Evolutionary conservation across 345 rosid genomes (phyloP).

Genomic region (Nasturtium officinale): DNA sequence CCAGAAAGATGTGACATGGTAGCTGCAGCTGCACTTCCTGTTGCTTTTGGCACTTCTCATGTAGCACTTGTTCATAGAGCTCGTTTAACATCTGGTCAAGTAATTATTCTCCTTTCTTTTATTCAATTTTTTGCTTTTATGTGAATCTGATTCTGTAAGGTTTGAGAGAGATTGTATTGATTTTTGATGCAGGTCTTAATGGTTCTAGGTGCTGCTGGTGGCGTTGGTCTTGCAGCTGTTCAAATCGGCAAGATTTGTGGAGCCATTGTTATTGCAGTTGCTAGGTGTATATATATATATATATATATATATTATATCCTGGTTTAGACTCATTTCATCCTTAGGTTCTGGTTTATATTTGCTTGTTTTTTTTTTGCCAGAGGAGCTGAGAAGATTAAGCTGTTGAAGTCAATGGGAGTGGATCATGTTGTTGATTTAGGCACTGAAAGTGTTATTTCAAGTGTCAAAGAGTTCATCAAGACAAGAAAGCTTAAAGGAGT

Average conservation of each 20-base stretch:
- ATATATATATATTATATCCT: conserved; percentile 40
- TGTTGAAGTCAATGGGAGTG: conserved; percentile 76
- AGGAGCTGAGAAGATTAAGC: conserved; percentile 70
- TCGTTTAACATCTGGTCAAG: conserved; percentile 68
- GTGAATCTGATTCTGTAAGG: not conserved
- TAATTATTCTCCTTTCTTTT: conserved; percentile 26
- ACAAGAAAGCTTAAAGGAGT: conserved; percentile 77
- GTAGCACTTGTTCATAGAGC: conserved; percentile 92
- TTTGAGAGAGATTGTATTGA: conserved; percentile 2
- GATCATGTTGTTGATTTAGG: conserved; percentile 82
- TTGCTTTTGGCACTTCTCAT: conserved; percentile 94
- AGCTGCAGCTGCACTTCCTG: conserved; percentile 87
- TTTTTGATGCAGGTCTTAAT: conserved; percentile 60
- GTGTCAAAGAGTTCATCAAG: conserved; percentile 79
- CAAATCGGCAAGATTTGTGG: conserved; percentile 91
- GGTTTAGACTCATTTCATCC: not conserved
- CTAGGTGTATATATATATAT: conserved; percentile 59
- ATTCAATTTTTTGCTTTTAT: not conserved
- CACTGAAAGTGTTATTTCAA: conserved; percentile 60
- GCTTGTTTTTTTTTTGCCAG: conserved; percentile 37
- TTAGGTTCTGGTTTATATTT: not conserved
- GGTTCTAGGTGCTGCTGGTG: conserved; percentile 98
- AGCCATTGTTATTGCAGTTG: conserved; percentile 83
- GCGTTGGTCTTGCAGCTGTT: conserved; percentile 91
- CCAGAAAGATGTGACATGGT: conserved; percentile 84